Evolutionary conservation across 805 yeast genomes (phyloP).

Genomic region (Kodamaea kakaduensis): DNA sequence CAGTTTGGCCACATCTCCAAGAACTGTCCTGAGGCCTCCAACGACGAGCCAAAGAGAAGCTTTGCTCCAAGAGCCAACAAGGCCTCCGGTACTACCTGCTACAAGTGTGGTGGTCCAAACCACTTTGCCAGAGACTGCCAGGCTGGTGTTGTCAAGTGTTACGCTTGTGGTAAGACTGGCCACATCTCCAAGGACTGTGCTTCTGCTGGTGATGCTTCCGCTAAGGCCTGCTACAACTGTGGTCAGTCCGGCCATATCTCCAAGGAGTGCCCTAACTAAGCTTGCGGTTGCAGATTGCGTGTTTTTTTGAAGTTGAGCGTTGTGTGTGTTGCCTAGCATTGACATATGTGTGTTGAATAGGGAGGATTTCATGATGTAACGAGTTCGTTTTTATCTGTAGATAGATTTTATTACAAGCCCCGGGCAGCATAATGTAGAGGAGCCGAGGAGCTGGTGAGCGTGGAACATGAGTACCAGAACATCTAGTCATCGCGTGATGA

Average conservation of each 20-base stretch:
- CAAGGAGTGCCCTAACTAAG: constrained; percentile 51
- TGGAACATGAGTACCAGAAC: no score
- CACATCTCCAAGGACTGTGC: constrained; percentile 85
- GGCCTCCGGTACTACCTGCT: constrained; percentile 56
- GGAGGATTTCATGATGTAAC: constrained; percentile 12
- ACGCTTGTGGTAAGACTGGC: constrained; percentile 87
- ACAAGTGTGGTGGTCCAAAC: constrained; percentile 91
- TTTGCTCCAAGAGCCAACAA: constrained; percentile 16
- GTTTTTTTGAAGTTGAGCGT: constrained; percentile 9
- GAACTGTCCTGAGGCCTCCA: constrained; percentile 47
- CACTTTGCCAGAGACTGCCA: constrained; percentile 91
- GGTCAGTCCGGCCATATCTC: constrained; percentile 85
- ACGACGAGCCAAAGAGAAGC: constrained; percentile 17
- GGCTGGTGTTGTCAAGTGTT: constrained; percentile 70
- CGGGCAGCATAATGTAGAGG: no score
- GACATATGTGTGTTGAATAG: constrained; percentile 10
- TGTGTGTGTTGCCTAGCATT: constrained; percentile 7
- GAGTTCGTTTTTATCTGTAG: constrained; percentile 11
- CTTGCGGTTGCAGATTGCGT: constrained; percentile 4
- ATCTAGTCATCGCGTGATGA: no score
- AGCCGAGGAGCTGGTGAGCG: not conserved
- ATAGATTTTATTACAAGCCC: constrained; percentile 5
- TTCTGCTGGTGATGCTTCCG: constrained; percentile 42
- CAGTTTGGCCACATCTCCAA: constrained; percentile 79
- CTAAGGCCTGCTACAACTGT: constrained; percentile 69